Evolutionary conservation across 2,329 filamentous ascomycete genomes (phyloP).

Genomic region (Dactylellina sp.): DNA sequence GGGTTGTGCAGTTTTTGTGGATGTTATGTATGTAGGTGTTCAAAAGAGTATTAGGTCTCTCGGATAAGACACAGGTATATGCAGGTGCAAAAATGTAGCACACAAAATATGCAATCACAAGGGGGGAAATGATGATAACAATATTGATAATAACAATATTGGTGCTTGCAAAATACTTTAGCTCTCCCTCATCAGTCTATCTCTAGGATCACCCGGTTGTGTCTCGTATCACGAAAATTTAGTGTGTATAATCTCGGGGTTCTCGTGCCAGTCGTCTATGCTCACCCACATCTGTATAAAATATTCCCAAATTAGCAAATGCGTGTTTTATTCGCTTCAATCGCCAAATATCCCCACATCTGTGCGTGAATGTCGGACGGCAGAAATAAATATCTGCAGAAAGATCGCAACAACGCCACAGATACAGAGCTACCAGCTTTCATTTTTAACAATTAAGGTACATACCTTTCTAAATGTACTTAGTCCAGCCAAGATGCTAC

Average conservation of each 20-base stretch:
- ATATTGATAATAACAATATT: not conserved
- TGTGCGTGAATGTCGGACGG: not conserved
- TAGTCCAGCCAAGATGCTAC: slow-evolving; percentile 93
- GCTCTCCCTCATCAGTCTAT: not conserved
- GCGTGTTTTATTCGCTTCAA: slow-evolving; percentile 30
- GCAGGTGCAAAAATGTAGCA: not conserved
- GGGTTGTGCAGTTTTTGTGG: too few species aligned
- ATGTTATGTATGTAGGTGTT: not conserved
- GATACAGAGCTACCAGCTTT: not conserved
- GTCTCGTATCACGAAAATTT: slow-evolving; percentile 81
- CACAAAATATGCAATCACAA: not conserved
- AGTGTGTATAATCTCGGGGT: slow-evolving; percentile 97
- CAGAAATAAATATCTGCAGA: not conserved
- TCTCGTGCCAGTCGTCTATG: slow-evolving; percentile 99
- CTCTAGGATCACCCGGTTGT: not conserved
- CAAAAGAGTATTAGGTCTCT: not conserved
- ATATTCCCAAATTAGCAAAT: slow-evolving; percentile 51
- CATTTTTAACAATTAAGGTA: slow-evolving; percentile 21
- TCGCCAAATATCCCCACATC: not conserved
- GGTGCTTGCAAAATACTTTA: not conserved
- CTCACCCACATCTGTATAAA: slow-evolving; percentile 95
- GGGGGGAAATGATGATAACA: not conserved
- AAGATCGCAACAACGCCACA: not conserved
- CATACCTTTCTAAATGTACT: slow-evolving; percentile 98
- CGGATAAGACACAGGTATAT: slow-evolving; percentile 1